Percentiles rank a stretch among this genome's conserved stretches.
Evolutionary conservation across 2,329 filamentous ascomycete genomes (phyloP).

Genomic region (Diaporthe humulicola): DNA sequence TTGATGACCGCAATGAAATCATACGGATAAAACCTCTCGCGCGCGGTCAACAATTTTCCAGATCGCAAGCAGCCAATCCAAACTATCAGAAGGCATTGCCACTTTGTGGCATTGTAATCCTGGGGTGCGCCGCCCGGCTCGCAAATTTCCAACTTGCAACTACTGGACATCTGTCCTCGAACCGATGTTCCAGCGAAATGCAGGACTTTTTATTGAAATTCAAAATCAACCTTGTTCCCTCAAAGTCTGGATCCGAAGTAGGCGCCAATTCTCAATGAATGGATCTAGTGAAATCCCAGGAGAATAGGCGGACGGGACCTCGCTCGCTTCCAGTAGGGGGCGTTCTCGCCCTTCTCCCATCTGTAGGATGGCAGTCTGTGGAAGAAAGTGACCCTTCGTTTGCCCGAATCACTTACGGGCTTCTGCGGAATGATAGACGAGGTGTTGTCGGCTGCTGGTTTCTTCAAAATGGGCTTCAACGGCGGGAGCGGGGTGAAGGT

Average conservation of each 20-base stretch:
- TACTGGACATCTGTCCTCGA: background rate
- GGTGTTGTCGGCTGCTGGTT: background rate
- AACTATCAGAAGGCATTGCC: background rate
- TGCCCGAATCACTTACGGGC: too few species aligned
- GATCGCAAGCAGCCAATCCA: constrained; percentile 17
- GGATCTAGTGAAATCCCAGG: background rate
- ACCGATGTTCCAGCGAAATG: background rate
- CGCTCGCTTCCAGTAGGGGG: background rate
- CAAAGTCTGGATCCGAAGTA: background rate
- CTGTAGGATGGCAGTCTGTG: background rate
- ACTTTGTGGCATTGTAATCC: background rate
- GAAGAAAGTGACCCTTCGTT: constrained; percentile 4
- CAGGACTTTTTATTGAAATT: background rate
- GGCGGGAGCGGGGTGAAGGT: background rate
- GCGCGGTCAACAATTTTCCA: constrained; percentile 1
- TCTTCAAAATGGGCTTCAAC: constrained; percentile 10
- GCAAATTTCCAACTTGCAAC: background rate
- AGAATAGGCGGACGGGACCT: background rate
- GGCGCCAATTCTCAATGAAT: too few species aligned
- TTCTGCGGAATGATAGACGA: background rate
- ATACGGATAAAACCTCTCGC: background rate
- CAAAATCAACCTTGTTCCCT: background rate
- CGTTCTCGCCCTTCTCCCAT: background rate
- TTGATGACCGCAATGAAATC: background rate
- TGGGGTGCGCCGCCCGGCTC: too few species aligned